Evolutionary conservation across 305 asterid genomes (phyloP).

Genomic region (Fraxinus albicans): DNA sequence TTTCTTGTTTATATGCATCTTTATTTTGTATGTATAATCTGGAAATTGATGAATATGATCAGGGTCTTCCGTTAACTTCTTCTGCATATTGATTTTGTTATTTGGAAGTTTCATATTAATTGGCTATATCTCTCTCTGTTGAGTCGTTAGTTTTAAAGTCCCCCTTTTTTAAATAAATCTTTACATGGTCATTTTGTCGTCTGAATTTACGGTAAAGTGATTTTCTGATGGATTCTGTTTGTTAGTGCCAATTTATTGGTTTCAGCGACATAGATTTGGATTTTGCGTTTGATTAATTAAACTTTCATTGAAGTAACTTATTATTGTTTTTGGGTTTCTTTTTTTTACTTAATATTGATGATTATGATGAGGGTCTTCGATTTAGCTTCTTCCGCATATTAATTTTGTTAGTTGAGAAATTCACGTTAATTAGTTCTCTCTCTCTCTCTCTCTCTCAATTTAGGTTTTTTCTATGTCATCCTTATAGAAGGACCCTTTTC

Average conservation of each 20-base stretch:
- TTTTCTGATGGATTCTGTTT: background rate
- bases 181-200: background rate
- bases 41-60: constrained; percentile 16
- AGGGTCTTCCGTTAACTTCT: background rate
- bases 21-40: background rate
- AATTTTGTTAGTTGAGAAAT: background rate
- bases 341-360: background rate
- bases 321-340: background rate
- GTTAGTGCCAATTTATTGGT: background rate
- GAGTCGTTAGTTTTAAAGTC: background rate
- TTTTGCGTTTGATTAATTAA: constrained; percentile 3
- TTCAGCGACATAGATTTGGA: background rate
- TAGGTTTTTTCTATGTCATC: background rate
- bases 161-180: background rate
- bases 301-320: background rate
- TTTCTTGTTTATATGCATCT: background rate
- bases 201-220: background rate
- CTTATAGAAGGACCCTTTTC: background rate
- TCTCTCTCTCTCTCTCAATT: background rate
- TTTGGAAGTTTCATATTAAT: background rate
- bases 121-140: background rate
- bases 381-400: background rate
- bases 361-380: constrained; percentile 14
- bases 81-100: background rate
- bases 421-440: background rate